Evolutionary conservation across 1,284 basidiomycete species (phyloP).

Genomic region (Inonotus hispidus): DNA sequence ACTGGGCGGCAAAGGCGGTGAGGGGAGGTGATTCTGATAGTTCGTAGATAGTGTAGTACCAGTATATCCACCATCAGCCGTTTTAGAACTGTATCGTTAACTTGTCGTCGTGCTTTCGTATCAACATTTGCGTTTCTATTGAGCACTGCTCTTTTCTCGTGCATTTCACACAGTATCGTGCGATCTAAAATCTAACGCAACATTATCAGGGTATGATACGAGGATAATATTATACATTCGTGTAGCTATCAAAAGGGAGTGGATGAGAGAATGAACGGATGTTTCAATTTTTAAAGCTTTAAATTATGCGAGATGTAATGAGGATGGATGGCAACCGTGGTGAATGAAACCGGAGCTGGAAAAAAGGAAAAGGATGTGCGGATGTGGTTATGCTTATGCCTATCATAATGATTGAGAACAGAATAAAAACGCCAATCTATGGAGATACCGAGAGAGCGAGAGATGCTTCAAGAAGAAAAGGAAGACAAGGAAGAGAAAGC

Average conservation of each 20-base stretch:
- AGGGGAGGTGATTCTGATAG: slow-evolving; percentile 6
- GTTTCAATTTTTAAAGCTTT: neutral
- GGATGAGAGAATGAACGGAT: neutral
- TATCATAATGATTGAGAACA: neutral
- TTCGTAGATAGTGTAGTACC: neutral
- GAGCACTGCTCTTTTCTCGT: neutral
- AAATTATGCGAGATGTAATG: slow-evolving; percentile 6
- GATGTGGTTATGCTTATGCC: neutral
- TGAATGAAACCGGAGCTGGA: neutral
- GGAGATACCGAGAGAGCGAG: no score
- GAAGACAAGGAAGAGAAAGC: neutral
- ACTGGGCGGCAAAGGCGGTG: slow-evolving; percentile 12
- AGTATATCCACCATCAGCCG: neutral
- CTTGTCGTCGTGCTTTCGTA: neutral
- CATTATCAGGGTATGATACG: neutral
- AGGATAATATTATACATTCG: neutral
- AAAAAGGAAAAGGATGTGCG: neutral
- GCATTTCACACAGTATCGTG: neutral
- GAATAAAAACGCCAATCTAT: neutral
- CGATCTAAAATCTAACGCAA: neutral
- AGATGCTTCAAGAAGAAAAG: no score
- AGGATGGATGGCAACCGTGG: neutral
- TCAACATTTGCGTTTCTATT: neutral
- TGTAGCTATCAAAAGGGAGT: neutral
- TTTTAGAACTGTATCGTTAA: neutral